Evolutionary conservation across 73 alveolate genomes (phyloP), one percentile per base, ranked within the genome.

Genomic region (Paramecium octaurelia): DNA sequence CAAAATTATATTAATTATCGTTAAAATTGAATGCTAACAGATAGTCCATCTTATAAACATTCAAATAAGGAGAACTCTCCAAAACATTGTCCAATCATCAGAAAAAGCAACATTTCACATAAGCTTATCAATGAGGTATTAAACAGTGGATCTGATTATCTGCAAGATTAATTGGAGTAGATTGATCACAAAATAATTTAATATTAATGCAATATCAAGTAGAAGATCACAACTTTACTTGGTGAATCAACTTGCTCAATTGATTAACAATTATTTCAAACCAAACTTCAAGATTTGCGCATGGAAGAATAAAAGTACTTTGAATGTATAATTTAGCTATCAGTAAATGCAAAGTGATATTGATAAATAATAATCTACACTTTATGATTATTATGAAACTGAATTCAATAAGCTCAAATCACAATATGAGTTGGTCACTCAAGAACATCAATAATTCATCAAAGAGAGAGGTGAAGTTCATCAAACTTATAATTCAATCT

Each of bases 351-450:
- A 80, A 80, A 44, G 14, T 31, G 91, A 80, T 42, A 80, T 80
- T 24, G 91, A 80, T 44, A 80, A 35, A 80, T 14, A 80, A 35
- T 80, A 80, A 46, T 38, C 46, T 80, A 31, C 16, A 24, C 46
- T 80, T 48, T 80, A 24, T 80, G 91, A 80, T 44, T 80, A 43
- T 42, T 80, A 80, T 44, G 91, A 80, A 23, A 43, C 11, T 18
- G 91, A 80, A 48, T 80, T 80, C 46, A 40, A 80, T 80, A 80
- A 80, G 18, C 91, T 80, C 4, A 80, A 80, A 80, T 3, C 12
- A 43, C 8, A 43, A 20, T 80, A 80, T 80, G 91, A 80, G n/a
- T 14, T 8, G 9, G 29, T 48, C 8, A 80, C 31, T 8, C 14
- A 80, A 23, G 91, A 80, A 46, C 75, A 46, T 14, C 50, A 80